Base-by-base conservation (phyloP, 169 alveolate species). In the Plasmodium falciparum region DNA sequence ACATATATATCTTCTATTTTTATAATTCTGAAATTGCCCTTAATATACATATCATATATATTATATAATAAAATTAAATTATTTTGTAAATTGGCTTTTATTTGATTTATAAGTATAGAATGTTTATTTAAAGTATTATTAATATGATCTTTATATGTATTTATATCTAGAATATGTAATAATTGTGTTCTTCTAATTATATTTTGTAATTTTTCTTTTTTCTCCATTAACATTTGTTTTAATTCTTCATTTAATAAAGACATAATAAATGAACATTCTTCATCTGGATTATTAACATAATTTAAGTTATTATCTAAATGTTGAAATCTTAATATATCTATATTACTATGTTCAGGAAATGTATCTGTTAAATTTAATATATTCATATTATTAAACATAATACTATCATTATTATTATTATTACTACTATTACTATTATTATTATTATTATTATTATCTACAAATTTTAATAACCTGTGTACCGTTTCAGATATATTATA, bases 301-400 rank as follows among this genome's bases (percentile, higher is more conserved):
- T 86, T 39, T 49, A 61, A 86, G 8, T 26, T 54, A 59, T 45
- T 61, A 72, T 86, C 78, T 12, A 33, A 17, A 4, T 62, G 47
- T 24, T 58, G 86, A 65, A 86, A 86, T 49, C 92, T 45, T 24
- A 86, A 73, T 24, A 86, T 86, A 49, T 86, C 92, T 33, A 86
- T 59, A 59, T 39, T 58, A 43, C 70, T 83, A 6, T 49, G 50
- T 72, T 83, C 91, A 15, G 58, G 13, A 29, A 83, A 69, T 39
- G 47, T 2, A 39, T 39, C 47, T 5, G 11, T 7, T 39, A 39
- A 9, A 39, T 39, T 39, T 39, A 39, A 39, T 7, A 39, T 39
- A 39, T 39, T 39, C 0, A 39, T 39, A 39, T 39, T 39, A 39
- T 39, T 39, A 39, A 39, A 39, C 5, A 39, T 39, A 39, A 39